Percentiles rank a stretch among this genome's conserved stretches.
phyloP scores from a whole-genome alignment of 768 basidiomycete species.

The Leucocoprinus sp. region DNA sequence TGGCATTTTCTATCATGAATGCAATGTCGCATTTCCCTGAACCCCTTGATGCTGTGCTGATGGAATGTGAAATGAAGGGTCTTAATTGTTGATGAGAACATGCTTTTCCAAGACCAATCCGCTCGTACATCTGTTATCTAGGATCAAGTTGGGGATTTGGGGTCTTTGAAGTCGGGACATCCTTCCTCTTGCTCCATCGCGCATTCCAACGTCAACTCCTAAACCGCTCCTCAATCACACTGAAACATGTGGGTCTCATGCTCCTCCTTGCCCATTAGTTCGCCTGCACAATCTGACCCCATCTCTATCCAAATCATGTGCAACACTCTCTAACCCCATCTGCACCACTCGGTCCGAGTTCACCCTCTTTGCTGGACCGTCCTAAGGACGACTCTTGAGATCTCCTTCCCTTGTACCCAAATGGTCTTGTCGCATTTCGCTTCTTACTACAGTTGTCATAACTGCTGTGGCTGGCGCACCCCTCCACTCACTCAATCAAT shows the following conservation, averaged over 20 bases:
- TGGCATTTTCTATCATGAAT: conserved; percentile 44
- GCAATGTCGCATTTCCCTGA: conserved; percentile 51
- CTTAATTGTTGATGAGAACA: too few species aligned
- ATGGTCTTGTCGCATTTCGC: conserved; percentile 8
- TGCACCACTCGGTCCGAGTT: conserved; percentile 20
- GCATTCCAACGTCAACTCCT: conserved; percentile 22
- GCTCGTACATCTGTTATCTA: too few species aligned
- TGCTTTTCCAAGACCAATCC: too few species aligned
- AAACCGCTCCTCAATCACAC: neutral
- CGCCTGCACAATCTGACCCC: neutral
- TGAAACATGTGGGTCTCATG: neutral
- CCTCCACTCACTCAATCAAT: conserved; percentile 15
- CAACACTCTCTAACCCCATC: conserved; percentile 34
- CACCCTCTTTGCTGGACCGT: conserved; percentile 7
- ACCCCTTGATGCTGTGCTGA: conserved; percentile 41
- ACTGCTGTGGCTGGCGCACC: too few species aligned
- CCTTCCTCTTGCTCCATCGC: too few species aligned
- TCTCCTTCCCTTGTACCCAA: conserved; percentile 16
- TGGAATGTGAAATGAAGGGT: too few species aligned
- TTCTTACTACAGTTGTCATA: too few species aligned
- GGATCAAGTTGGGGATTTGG: too few species aligned
- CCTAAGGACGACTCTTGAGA: too few species aligned
- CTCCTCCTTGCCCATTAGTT: neutral
- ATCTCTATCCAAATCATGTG: conserved; percentile 17
- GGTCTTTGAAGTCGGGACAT: too few species aligned